Conservation (phyloP, 495 filamentous ascomycete genomes). For the Parmelia sp. region DNA sequence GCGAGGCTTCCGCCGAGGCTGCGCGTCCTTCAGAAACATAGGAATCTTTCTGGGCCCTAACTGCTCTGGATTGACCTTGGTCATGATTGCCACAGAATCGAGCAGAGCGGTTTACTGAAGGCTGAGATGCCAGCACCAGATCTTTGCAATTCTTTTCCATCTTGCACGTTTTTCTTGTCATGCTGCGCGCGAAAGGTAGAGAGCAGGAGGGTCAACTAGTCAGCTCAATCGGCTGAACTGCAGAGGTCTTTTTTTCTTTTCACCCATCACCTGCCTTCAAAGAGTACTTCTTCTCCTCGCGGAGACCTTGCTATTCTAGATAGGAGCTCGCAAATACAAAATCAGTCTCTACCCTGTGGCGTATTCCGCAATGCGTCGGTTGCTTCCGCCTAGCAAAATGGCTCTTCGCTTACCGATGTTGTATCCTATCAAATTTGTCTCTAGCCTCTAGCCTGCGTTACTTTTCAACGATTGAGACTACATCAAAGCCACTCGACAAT, state of each 20-base stretch:
- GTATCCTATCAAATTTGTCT: too few relatives aligned
- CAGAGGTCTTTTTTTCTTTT: constrained; percentile 12
- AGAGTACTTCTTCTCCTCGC: constrained; percentile 16
- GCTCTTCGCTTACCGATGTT: too few relatives aligned
- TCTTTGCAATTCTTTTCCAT: constrained; percentile 5
- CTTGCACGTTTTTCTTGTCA: constrained; percentile 16
- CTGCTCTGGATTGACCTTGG: constrained; percentile 14
- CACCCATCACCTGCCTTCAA: constrained; percentile 12
- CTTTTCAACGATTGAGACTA: too few relatives aligned
- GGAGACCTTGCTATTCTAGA: constrained; percentile 19
- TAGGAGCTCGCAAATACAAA: constrained; percentile 22
- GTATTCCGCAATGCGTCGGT: background rate
- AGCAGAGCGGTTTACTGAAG: constrained; percentile 12
- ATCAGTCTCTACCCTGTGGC: constrained; percentile 25
- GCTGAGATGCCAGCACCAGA: constrained; percentile 8
- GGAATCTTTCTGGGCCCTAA: background rate
- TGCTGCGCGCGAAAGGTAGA: constrained; percentile 22
- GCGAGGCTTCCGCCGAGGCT: constrained; percentile 39
- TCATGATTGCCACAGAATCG: constrained; percentile 10
- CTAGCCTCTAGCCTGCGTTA: too few relatives aligned
- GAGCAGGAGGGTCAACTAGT: constrained; percentile 17
- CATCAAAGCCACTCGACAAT: too few relatives aligned
- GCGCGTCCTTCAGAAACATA: constrained; percentile 32
- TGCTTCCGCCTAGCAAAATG: too few relatives aligned
- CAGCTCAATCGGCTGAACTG: constrained; percentile 29